phyloP scores from a whole-genome alignment of 2,329 filamentous ascomycete species.

The Nemania sp. region DNA sequence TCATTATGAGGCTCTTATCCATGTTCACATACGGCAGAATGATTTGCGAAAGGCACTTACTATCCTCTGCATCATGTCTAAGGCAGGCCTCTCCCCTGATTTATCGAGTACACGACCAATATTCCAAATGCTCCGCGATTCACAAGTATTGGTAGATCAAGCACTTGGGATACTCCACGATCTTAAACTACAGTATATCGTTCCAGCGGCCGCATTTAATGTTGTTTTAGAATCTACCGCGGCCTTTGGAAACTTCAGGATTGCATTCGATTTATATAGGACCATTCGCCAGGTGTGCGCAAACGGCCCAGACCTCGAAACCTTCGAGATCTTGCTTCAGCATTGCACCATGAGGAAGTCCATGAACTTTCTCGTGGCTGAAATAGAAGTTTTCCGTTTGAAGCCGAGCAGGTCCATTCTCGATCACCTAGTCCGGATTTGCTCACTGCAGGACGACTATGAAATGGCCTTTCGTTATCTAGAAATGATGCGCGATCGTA shows the following conservation, averaged over 20 bases:
- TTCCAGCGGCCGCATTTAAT: constrained; percentile 57
- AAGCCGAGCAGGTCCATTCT: constrained; percentile 48
- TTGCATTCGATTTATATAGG: constrained; percentile 54
- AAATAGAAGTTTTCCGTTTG: constrained; percentile 55
- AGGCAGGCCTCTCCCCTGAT: constrained; percentile 69
- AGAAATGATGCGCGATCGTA: constrained; percentile 42
- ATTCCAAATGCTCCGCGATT: constrained; percentile 64
- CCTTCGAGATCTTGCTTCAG: constrained; percentile 53
- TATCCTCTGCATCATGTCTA: constrained; percentile 79
- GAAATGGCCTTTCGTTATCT: constrained; percentile 53
- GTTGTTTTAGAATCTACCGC: constrained; percentile 55
- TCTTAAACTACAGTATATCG: constrained; percentile 57
- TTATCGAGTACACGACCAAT: constrained; percentile 73
- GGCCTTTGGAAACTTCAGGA: constrained; percentile 43
- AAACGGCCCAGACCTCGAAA: constrained; percentile 52
- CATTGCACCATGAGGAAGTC: constrained; percentile 46
- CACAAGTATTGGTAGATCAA: constrained; percentile 59
- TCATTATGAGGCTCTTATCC: constrained; percentile 84
- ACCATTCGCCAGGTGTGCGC: constrained; percentile 53
- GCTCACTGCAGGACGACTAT: constrained; percentile 51
- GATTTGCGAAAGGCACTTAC: constrained; percentile 76
- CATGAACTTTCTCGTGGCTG: constrained; percentile 52
- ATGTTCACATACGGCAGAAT: constrained; percentile 71
- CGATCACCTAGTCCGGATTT: constrained; percentile 52
- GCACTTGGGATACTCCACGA: constrained; percentile 69